Base-by-base conservation (phyloP, 345 rosid species). In the Gossypium arboreum region DNA sequence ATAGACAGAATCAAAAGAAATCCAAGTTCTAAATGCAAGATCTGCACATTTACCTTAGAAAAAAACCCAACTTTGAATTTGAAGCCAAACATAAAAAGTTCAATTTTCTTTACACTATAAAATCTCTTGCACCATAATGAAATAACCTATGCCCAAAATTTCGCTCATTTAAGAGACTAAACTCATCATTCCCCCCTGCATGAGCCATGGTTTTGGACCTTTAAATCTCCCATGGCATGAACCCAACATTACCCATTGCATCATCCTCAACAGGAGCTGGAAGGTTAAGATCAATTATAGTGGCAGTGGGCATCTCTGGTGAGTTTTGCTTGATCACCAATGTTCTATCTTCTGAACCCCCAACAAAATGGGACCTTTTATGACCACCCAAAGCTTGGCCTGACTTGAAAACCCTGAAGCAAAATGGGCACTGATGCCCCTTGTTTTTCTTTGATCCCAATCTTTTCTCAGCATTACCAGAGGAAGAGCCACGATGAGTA, bases 381-480 rank as follows among this genome's bases (percentile, higher is more conserved):
- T 92, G 98, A 47, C 98, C 97, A 50, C 97, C 98, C 72, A 94
- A 81, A 18, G 98, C 98, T 75, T 94, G 98, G 61, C 97, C 98
- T 24, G 98, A 94, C 79, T 84, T 85, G 80, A 94, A 94, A 62
- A 89, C 90, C 83, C 89, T 88, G 74, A 79, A 91, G 83, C 97
- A 94, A 78, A 94, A 88, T 2, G 97, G 97, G 71, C 98, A 94
- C 81, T 89, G 94, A 11, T 94, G 98, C 7, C 87, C 84, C 81
- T 88, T 89, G 71, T 73, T 84, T 58, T 83, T 91, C 86, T 85
- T 88, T 2, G 75, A 71, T 20, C 80, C 79, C 56, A 73, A 18
- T 79, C 74, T 79, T 76, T 85, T 87, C 64, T 79, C 79, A 27
- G 75, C 64, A 51, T 51, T 78, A 58, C 83, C 75, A 47, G 78